These are phyloP conservation scores for Cystobasidium sp. DNA, from an alignment of 1,284 basidiomycete species.

Conservation along the genomic window DNA sequence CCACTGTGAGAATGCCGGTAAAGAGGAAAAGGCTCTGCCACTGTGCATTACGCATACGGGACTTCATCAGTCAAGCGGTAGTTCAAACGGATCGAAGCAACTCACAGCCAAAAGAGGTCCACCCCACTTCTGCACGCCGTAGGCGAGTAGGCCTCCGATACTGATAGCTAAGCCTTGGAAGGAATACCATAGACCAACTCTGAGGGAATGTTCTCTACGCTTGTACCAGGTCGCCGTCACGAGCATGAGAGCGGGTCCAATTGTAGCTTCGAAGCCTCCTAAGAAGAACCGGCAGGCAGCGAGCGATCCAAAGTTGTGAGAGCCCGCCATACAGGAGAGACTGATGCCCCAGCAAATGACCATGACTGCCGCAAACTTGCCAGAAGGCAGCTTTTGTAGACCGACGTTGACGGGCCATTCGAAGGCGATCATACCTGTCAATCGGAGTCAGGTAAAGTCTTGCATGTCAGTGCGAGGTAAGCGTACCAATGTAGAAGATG, in stretches of 20 bases:
- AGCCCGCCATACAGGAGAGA: slow-evolving; percentile 45
- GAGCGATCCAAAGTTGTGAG: slow-evolving; percentile 29
- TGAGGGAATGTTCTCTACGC: slow-evolving; percentile 15
- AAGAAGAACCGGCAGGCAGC: slow-evolving; percentile 44
- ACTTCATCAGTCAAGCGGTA: background rate
- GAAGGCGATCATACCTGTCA: slow-evolving; percentile 6
- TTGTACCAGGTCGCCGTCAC: slow-evolving; percentile 23
- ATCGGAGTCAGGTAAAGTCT: background rate
- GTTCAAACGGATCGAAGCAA: background rate
- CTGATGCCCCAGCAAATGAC: slow-evolving; percentile 38
- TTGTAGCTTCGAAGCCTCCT: slow-evolving; percentile 44
- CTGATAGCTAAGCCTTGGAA: slow-evolving; percentile 8
- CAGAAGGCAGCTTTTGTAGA: slow-evolving; percentile 24
- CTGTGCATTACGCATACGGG: background rate
- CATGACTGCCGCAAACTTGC: slow-evolving; percentile 35
- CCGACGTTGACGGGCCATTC: slow-evolving; percentile 17
- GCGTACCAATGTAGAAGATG: slow-evolving; percentile 14
- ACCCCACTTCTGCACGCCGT: slow-evolving; percentile 19
- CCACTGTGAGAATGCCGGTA: slow-evolving; percentile 25
- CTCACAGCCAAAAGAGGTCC: background rate
- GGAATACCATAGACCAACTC: slow-evolving; percentile 24
- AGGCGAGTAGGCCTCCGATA: slow-evolving; percentile 15
- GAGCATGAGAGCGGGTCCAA: slow-evolving; percentile 19
- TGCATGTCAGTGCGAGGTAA: background rate
- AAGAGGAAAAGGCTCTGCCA: slow-evolving; percentile 22